A percentile compares a stretch with the other conserved stretches of the same genome.
These are phyloP conservation scores for Kandelia obovata DNA, from an alignment of 345 rosid species.

Conservation along the genomic window DNA sequence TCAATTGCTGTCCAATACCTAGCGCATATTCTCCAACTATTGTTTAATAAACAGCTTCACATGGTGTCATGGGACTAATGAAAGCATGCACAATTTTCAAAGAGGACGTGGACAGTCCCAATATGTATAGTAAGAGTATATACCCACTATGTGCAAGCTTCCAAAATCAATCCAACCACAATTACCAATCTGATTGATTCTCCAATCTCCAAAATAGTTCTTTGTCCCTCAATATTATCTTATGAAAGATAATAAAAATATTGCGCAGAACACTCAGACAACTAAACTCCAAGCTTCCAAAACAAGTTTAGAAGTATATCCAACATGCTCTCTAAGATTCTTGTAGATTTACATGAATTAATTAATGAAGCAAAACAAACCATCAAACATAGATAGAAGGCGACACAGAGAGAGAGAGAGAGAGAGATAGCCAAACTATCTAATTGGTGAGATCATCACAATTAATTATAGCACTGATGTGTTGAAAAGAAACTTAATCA, in stretches of 20 bases:
- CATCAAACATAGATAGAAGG: background rate
- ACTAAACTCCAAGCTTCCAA: slow-evolving; percentile 15
- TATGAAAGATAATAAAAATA: background rate
- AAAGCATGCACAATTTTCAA: slow-evolving; percentile 26
- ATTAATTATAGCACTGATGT: slow-evolving; percentile 26
- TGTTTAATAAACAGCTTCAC: slow-evolving; percentile 15
- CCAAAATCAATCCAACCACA: slow-evolving; percentile 16
- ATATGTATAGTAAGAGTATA: background rate
- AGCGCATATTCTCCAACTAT: slow-evolving; percentile 1
- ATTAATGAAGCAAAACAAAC: slow-evolving; percentile 14
- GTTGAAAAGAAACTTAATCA: slow-evolving; percentile 25
- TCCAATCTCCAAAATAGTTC: slow-evolving; percentile 7
- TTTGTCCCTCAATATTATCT: background rate
- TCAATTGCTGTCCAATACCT: slow-evolving; percentile 1
- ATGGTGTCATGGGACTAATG: slow-evolving; percentile 27
- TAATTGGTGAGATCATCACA: slow-evolving; percentile 36
- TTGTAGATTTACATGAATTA: slow-evolving; percentile 36
- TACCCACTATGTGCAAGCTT: slow-evolving; percentile 19
- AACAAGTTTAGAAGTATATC: slow-evolving; percentile 21
- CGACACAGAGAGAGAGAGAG: background rate
- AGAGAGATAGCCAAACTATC: slow-evolving; percentile 16
- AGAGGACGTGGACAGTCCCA: slow-evolving; percentile 28
- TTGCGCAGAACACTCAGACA: background rate
- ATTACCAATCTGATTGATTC: slow-evolving; percentile 11
- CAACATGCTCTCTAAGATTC: slow-evolving; percentile 42